Evolutionary conservation across 306 rosid species (phyloP), one percentile per base, ranked within the genome.

Genomic region (Prunus davidiana): DNA sequence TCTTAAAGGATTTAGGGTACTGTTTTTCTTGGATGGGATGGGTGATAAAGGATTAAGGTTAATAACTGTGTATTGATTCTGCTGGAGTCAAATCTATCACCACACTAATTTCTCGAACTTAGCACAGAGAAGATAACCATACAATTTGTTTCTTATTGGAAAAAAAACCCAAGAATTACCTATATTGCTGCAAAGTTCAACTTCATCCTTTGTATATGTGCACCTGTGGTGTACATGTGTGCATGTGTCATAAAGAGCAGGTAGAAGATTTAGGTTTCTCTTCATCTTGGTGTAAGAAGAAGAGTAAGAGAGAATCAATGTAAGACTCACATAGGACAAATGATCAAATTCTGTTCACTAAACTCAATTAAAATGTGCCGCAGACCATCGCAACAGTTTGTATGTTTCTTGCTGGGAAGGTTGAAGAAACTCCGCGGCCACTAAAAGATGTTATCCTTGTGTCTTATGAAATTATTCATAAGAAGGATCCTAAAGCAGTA

Each of bases 341-440:
- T 72, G 38, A 78, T 82, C 46, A 46, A 69, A 20, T 4, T 73
- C 80, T 52, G 25, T 80, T 77, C 63, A 38, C 75, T 80, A 73
- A 83, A 71, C 80, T 70, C 67, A 19, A 68, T 76, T 72, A 34
- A 71, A 76, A 61, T 85, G 86, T 81, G 82, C 79, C 76, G 84
- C 96, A 96, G 99, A 96, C 90, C 69, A 87, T 96, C 72, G 98
- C 99, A 71, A 96, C 99, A 22, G 93, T 87, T 67, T 96, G 99
- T 83, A 96, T 96, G 99, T 96, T 96, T 87, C 97, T 96, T 73
- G 98, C 99, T 68, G 99, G 99, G 78, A 96, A 92, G 86, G 99
- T 96, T 78, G 99, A 96, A 86, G 99, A 96, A 88, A 91, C 96
- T 72, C 99, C 99, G 24, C 98, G 99, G 67, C 99, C 98, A 7